Percentiles rank a stretch among this genome's conserved stretches.
Conservation (phyloP, 768 basidiomycete species). For the Inosperma sp. region DNA sequence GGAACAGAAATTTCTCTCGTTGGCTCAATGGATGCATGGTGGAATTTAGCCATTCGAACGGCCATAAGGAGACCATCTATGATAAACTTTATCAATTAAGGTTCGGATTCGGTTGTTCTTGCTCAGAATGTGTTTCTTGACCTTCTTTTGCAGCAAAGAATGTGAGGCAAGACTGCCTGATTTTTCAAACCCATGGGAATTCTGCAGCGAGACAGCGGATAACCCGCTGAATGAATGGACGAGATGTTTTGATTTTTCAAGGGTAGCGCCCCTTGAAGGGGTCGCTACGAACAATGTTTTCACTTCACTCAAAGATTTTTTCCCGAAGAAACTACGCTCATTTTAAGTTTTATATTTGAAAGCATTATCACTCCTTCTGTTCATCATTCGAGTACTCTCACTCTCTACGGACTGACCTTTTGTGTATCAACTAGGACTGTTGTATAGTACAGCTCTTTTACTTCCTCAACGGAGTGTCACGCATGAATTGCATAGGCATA, state of each 20-base stretch:
- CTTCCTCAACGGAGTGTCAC: too few relatives aligned
- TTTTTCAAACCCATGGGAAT: slow-evolving; percentile 4
- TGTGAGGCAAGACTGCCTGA: neutral
- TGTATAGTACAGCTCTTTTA: too few relatives aligned
- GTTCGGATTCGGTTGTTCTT: neutral
- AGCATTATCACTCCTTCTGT: too few relatives aligned
- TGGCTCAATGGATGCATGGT: slow-evolving; percentile 34
- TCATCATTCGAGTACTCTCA: too few relatives aligned
- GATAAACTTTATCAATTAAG: neutral
- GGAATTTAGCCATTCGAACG: neutral
- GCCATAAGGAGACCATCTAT: neutral
- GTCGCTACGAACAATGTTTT: too few relatives aligned
- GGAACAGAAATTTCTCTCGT: slow-evolving; percentile 30
- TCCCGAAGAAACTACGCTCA: too few relatives aligned
- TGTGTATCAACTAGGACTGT: too few relatives aligned
- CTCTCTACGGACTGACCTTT: too few relatives aligned
- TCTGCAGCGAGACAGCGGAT: neutral
- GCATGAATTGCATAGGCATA: slow-evolving; percentile 14
- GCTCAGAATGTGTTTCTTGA: neutral
- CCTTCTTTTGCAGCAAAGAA: slow-evolving; percentile 5
- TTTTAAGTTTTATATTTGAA: too few relatives aligned
- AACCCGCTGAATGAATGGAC: neutral
- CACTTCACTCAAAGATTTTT: too few relatives aligned
- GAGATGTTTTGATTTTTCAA: neutral
- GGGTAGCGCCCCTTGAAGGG: neutral